Base-by-base conservation (phyloP, 2,329 filamentous ascomycete genomes). In the Colletotrichum lentis region DNA sequence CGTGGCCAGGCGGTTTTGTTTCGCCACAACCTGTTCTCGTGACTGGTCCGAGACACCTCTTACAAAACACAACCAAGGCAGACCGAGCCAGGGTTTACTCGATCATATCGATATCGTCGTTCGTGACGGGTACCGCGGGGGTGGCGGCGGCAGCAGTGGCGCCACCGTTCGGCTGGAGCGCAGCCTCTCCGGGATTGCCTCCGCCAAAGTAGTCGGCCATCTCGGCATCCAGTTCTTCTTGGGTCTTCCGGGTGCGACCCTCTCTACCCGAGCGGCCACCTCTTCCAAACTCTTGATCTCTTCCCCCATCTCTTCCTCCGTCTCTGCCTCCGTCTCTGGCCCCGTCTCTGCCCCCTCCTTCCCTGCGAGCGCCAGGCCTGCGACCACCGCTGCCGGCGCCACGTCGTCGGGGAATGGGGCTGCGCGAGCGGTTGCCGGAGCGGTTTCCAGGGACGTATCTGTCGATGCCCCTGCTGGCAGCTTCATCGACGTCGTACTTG, bases 221-320 rank as follows among this genome's bases (percentile, higher is more conserved):
- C 80, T 97, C 94, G n/a, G 92, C 93, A 77, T 97, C 94, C 47
- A 97, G 84, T 77, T 97, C 93, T 74, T 97, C 92, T 72, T 94
- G 91, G 0, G 94, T 97, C 86, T 97, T 97, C 80, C 88, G 91
- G 2, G 89, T 85, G 56, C 92, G 86, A 46, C 86, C 85, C 61
- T 83, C 80, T 24, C 78, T 78, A 31, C 62, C 50, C 14, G 41
- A 77, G 47, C 78, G 79, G 24, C 77, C 78, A 31, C 77, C 77
- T 47, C 80, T 77, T 16, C 77, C 80, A 71, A 79, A 81, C 69
- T 78, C 76, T 54, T 70, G 66, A 18, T 74, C 72, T 63, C 84
- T 82, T 52, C 85, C 83, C 14, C 86, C 84, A 24, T 75, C 73
- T 35, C 75, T 73, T 50, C 79, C 75, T 27, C 79, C 80, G 55